Evolutionary conservation across 108 stramenopile species (phyloP).

Genomic region (Poteriospumella lacustris): DNA sequence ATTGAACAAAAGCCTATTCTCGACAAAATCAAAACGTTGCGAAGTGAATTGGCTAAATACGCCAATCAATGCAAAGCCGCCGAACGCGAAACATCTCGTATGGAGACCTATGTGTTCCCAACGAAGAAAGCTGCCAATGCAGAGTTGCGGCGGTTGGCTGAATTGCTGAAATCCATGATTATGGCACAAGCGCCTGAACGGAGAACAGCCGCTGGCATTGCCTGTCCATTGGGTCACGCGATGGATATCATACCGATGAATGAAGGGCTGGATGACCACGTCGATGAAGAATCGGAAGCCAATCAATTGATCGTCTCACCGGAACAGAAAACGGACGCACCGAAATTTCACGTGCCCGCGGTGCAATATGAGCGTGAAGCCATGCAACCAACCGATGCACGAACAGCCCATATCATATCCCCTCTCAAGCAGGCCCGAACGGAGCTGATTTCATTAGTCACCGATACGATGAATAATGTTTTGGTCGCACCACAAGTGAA

Average conservation of each 20-base stretch:
- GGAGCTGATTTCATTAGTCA: no score
- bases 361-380: no score
- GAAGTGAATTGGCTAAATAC: background rate
- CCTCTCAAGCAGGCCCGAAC: no score
- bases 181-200: background rate
- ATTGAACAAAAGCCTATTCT: constrained; percentile 17
- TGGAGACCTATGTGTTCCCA: background rate
- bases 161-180: background rate
- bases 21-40: background rate
- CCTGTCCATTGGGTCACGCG: constrained; percentile 13
- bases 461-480: no score
- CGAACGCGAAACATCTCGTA: background rate
- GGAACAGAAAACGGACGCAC: no score
- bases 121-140: background rate
- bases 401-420: no score
- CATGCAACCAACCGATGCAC: no score
- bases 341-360: no score
- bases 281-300: no score
- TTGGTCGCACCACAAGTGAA: no score
- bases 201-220: background rate
- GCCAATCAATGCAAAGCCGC: background rate
- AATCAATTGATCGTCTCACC: no score
- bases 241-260: background rate
- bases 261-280: no score
- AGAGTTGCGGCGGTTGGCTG: background rate